A percentile compares a stretch with the other conserved stretches of the same genome.
phyloP scores from a whole-genome alignment of 2,329 filamentous ascomycete genomes.

The Cladosporium sp. region DNA sequence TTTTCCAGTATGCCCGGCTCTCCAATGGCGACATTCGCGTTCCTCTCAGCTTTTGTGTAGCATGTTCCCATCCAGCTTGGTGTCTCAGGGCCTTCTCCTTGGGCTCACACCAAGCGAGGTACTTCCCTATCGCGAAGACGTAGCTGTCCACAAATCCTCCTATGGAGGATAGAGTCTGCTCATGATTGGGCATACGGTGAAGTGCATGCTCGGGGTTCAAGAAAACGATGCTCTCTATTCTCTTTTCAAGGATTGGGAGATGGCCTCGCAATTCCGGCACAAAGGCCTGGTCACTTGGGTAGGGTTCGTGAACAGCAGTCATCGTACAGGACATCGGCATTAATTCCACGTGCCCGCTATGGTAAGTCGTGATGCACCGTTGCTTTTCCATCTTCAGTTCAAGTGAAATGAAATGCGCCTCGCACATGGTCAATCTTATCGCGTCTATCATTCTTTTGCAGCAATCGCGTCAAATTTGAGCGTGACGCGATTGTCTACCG shows the following conservation, averaged over 20 bases:
- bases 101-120: not conserved
- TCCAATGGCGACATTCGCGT: not conserved
- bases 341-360: too few relatives aligned
- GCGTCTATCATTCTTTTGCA: too few relatives aligned
- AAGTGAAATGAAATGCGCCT: too few relatives aligned
- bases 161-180: not conserved
- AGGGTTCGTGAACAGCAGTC: too few relatives aligned
- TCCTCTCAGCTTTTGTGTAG: not conserved
- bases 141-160: not conserved
- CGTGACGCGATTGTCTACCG: too few relatives aligned
- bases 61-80: not conserved
- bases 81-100: not conserved
- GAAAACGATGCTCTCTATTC: not conserved
- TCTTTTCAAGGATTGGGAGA: not conserved
- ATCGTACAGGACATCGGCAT: too few relatives aligned
- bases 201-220: not conserved
- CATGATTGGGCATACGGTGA: not conserved
- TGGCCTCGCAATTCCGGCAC: too few relatives aligned
- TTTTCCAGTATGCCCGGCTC: not conserved
- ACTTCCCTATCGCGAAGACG: not conserved
- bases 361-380: too few relatives aligned
- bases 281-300: too few relatives aligned
- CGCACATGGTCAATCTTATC: too few relatives aligned
- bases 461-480: too few relatives aligned
- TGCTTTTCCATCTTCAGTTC: too few relatives aligned